Base-by-base conservation (phyloP, 1,284 basidiomycete genomes). In the Moniliella sp. region DNA sequence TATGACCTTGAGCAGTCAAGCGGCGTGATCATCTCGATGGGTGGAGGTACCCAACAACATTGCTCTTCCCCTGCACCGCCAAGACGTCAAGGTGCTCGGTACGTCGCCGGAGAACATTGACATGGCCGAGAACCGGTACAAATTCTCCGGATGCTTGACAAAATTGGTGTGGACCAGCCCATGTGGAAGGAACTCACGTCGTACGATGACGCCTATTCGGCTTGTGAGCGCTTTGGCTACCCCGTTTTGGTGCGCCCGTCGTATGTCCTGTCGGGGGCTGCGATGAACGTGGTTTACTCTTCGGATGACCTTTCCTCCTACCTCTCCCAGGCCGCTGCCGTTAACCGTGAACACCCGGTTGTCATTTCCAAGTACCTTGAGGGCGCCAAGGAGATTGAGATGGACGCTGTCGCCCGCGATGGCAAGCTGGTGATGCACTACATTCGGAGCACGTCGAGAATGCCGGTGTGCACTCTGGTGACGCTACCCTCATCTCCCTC, bases 401-500 rank as follows among this genome's bases (percentile, higher is more conserved):
- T 97, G 83, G 88, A 97, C 58, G 88, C 91, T 15, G 75, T 97
- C 27, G 91, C 91, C 32, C 79, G 78, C 64, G 81, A 86, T 54
- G 88, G 88, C 27, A 83, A 91, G 69, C 76, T 94, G 72, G 69
- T 94, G 61, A 93, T 94, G 86, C 88, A 97, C 64, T 94, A 84
- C 66, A 80, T 94, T 97, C 88, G 11, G 88, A 97, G 67, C 91
- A 97, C 62, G 86, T 97, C 55, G 91, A 97, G 67, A 97, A 97
- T 57, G 91, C 88, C 9, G 88, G 88, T 50, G 86, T 97, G 2
- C 76, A 93, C 65, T 93, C 84, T 31, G 84, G 88, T 48, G 91
- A 97, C 53, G 88, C 88, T 13, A 97, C 88, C 2, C 72, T 97
- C 48, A 88, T 97, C 78, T 93, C 43, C 91, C 88, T 8, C 88